Percentiles rank a stretch among this genome's conserved stretches.
Conservation (phyloP, 495 filamentous ascomycete species). For the Hypomontagnella submonticulosa region DNA sequence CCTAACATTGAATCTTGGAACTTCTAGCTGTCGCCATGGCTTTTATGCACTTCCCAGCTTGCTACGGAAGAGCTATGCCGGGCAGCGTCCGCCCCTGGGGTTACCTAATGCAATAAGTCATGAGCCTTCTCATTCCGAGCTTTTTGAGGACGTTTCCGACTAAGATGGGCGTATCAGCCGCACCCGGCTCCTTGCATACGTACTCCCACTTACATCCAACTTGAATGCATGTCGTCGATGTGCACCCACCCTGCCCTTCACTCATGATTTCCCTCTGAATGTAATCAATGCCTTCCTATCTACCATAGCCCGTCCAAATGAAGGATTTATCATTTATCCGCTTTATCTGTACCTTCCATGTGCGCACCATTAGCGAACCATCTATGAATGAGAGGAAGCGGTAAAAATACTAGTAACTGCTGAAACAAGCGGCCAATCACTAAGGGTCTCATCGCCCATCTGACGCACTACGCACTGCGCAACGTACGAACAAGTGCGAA, state of each 20-base stretch:
- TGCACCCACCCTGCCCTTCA: neutral
- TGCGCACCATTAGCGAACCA: neutral
- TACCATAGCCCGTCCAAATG: neutral
- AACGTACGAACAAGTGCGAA: neutral
- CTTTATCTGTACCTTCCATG: neutral
- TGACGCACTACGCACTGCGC: constrained; percentile 8
- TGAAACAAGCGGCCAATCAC: constrained; percentile 15
- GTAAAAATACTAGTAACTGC: neutral
- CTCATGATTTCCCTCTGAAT: neutral
- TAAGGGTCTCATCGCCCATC: neutral
- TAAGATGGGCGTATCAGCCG: constrained; percentile 26
- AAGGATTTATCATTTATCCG: too few relatives aligned
- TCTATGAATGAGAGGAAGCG: neutral
- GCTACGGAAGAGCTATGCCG: neutral
- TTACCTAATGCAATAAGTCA: constrained; percentile 1
- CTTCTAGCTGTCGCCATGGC: neutral
- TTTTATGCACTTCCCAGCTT: neutral
- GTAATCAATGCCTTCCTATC: too few relatives aligned
- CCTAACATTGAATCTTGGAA: too few relatives aligned
- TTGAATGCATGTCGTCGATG: neutral
- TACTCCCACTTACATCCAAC: neutral
- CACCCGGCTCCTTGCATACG: constrained; percentile 16
- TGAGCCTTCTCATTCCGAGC: constrained; percentile 34
- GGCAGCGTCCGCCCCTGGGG: neutral
- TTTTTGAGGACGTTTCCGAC: constrained; percentile 19